Evolutionary conservation across 169 alveolate species (phyloP).

Genomic region (Eimeria acervulina): DNA sequence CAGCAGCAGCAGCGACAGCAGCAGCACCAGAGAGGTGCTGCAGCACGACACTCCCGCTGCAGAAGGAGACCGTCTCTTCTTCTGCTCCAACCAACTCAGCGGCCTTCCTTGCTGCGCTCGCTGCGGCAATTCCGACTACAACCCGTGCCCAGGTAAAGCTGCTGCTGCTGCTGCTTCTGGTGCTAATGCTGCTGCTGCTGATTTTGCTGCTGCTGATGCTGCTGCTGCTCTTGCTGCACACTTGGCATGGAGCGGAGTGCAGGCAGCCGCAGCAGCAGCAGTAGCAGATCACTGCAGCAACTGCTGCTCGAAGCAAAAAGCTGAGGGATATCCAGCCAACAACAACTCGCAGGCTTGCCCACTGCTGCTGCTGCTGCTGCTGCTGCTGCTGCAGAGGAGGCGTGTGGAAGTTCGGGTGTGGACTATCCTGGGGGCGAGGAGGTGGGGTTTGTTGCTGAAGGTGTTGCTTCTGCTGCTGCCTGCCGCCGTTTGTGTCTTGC

Average conservation of each 20-base stretch:
- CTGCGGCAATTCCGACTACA: conserved; percentile 42
- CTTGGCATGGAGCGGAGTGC: neutral
- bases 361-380: conserved; percentile 28
- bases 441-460: conserved; percentile 50
- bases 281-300: neutral
- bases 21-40: conserved; percentile 73
- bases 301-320: too few species aligned
- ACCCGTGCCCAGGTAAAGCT: conserved; percentile 34
- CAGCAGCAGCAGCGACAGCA: conserved; percentile 31
- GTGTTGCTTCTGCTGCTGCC: conserved; percentile 49
- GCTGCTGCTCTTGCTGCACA: conserved; percentile 6
- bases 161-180: conserved; percentile 16
- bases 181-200: conserved; percentile 48
- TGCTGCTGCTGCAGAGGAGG: conserved; percentile 47
- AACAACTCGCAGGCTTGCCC: too few species aligned
- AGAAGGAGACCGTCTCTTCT: conserved; percentile 6
- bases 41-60: conserved; percentile 35
- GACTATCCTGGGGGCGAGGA: conserved; percentile 38
- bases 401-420: conserved; percentile 48
- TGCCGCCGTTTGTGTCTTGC: conserved; percentile 65
- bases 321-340: too few species aligned
- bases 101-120: conserved; percentile 58
- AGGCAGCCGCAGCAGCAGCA: neutral
- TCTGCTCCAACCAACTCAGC: conserved; percentile 31
- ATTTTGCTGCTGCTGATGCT: neutral